Evolutionary conservation across 2,329 filamentous ascomycete species (phyloP).

Genomic region (Magnaporthales sp.): DNA sequence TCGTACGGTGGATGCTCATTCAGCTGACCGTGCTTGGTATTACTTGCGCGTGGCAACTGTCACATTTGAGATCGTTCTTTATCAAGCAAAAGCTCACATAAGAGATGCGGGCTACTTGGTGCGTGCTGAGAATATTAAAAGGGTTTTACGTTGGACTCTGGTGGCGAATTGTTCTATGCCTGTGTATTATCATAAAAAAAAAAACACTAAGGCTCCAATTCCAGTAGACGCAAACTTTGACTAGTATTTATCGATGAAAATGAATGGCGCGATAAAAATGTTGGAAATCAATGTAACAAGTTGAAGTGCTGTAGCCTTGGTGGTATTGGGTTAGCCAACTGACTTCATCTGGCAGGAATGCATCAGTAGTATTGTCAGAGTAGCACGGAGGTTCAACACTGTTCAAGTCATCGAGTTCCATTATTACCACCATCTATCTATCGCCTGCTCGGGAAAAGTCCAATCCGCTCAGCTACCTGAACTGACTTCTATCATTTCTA

Average conservation of each 20-base stretch:
- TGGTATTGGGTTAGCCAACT: not conserved
- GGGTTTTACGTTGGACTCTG: slow-evolving; percentile 1
- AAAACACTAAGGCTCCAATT: too few species aligned
- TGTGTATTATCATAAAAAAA: not conserved
- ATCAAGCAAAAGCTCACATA: slow-evolving; percentile 99
- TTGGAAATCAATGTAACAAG: not conserved
- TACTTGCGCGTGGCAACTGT: slow-evolving; percentile 95
- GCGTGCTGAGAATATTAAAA: slow-evolving; percentile 9
- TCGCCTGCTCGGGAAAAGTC: not conserved
- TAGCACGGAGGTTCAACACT: not conserved
- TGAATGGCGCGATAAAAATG: not conserved
- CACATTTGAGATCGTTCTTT: slow-evolving; percentile 92
- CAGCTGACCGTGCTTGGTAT: slow-evolving; percentile 76
- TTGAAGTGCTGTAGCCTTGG: not conserved
- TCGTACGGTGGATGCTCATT: slow-evolving; percentile 88
- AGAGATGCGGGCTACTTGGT: slow-evolving; percentile 10
- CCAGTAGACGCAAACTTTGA: not conserved
- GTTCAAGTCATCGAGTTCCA: not conserved
- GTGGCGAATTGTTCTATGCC: not conserved
- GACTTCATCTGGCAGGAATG: not conserved
- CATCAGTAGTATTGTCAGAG: not conserved
- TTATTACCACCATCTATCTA: slow-evolving; percentile 2
- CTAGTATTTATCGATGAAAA: not conserved
- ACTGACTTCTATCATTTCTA: slow-evolving; percentile 1
- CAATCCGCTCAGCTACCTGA: not conserved